Base-by-base conservation (phyloP, 2,329 filamentous ascomycete genomes). In the Ciborinia camelliae region DNA sequence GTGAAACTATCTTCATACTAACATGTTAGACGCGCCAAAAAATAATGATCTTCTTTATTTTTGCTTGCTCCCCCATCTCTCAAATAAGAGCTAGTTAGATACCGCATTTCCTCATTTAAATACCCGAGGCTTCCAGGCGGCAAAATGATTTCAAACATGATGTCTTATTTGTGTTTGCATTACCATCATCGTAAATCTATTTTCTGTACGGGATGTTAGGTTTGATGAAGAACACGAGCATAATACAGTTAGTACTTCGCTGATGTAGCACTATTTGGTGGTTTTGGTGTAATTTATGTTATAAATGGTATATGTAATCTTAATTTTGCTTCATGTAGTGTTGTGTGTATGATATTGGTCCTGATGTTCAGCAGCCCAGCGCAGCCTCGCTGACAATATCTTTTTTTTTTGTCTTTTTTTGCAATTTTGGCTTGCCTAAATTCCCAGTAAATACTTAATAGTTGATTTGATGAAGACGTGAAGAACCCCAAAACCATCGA, bases 241-340 rank as follows among this genome's bases (percentile, higher is more conserved):
- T 54, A 20, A 53, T 54, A 54, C 48, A 62, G 59, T 54, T 48
- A 62, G 59, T 45, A 53, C 20, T 39, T 51, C 37, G 28, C 28
- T 59, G 53, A 51, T 45, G 45, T 59, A 51, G 62, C n/a, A 63
- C 59, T 26, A 39, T 51, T 51, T 51, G 45, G 58, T 51, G 28
- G 23, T 51, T 9, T 57, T 15, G 20, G 52, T 45, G 62, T 43
- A 28, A 59, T 59, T 28, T 23, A 41, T 3, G 9, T 37, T 59
- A 64, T 59, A 59, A 59, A 64, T 51, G 62, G 45, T 59, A 64
- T 59, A n/a, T 35, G 53, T 45, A 64, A 64, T 64, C 37, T 64
- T 64, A 59, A 58, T 32, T 32, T 39, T 58, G 47, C 37, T 52
- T 52, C 28, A 58, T 30, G 9, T 43, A 8, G 15, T 45, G 28